Evolutionary conservation across 1,139 yeast genomes (phyloP), one percentile per base, ranked within the genome.

Genomic region (Candida albicans): DNA sequence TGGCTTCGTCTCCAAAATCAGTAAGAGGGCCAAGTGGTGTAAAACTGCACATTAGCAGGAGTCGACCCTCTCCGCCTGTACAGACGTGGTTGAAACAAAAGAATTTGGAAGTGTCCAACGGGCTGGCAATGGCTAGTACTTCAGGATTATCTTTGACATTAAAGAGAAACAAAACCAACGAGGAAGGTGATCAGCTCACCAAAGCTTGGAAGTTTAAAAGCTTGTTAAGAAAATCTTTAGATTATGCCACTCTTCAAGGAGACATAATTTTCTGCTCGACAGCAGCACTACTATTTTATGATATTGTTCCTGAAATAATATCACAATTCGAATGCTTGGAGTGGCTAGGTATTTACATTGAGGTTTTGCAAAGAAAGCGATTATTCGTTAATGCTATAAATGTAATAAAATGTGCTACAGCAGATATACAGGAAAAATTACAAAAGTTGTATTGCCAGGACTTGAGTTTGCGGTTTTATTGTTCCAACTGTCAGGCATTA

Each of bases 401-500:
- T 46, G 71, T 88, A 8, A 62, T 83, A 43, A 79, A 81, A 40
- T 62, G 64, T 29, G 70, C 78, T 0, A 76, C 79, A 0, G 46
- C 35, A 9, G 66, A 56, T 5, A 47, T 69, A 12, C 62, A 67
- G 50, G 66, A 67, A 8, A 65, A 70, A 10, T 65, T 84, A 40
- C 66, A 68, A 34, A 67, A 65, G n/a, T 53, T 71, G 38, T 79
- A 81, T 8, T 69, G 71, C 43, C 75, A 75, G 15, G 81, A 81
- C 11, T 77, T 88, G 0, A 73, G 78, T 18, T 64, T 87, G 28
- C 47, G 56, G 35, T 72, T 83, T 22, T 81, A 77, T 52, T 91
- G 98, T 59, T 81, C 80, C 36, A 68, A 73, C 50, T 91, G 97
- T 61, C 70, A 74, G 33, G 72, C 77, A 41, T 70, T 88, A 5